Conservation (phyloP, 2,329 filamentous ascomycete genomes). For the Xylariaceae sp. region DNA sequence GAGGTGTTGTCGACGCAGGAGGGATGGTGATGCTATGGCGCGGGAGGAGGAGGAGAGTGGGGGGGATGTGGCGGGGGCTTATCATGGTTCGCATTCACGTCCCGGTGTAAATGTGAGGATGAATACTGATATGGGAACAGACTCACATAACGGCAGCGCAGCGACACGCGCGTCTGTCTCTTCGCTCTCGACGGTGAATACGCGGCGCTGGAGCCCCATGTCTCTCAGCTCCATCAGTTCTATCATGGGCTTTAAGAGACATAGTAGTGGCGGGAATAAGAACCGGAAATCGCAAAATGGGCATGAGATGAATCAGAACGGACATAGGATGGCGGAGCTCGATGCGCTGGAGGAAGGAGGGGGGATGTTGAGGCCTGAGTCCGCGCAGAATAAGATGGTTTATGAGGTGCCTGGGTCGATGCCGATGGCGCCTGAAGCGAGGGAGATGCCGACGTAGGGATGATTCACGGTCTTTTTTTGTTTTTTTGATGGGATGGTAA, state of each 20-base stretch:
- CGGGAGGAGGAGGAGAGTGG: background rate
- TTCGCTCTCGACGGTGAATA: background rate
- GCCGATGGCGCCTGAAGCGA: background rate
- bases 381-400: background rate
- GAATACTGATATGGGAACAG: too few species aligned
- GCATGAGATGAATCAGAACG: background rate
- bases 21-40: background rate
- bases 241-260: slow-evolving; percentile 6
- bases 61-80: too few species aligned
- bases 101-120: too few species aligned
- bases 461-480: background rate
- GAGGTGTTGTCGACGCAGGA: slow-evolving; percentile 12
- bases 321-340: slow-evolving; percentile 7
- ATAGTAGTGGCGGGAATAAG: background rate
- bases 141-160: slow-evolving; percentile 1
- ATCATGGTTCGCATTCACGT: too few species aligned
- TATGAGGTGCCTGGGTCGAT: slow-evolving; percentile 16
- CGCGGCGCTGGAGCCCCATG: background rate
- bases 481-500: background rate
- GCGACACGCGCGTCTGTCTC: background rate
- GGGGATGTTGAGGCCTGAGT: background rate
- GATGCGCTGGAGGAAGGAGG: slow-evolving; percentile 3
- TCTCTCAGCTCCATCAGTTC: slow-evolving; percentile 6
- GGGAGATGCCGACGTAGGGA: background rate
- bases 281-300: background rate